Base-by-base conservation (phyloP, 1,284 basidiomycete species). In the Stygiomarasmius scandens region DNA sequence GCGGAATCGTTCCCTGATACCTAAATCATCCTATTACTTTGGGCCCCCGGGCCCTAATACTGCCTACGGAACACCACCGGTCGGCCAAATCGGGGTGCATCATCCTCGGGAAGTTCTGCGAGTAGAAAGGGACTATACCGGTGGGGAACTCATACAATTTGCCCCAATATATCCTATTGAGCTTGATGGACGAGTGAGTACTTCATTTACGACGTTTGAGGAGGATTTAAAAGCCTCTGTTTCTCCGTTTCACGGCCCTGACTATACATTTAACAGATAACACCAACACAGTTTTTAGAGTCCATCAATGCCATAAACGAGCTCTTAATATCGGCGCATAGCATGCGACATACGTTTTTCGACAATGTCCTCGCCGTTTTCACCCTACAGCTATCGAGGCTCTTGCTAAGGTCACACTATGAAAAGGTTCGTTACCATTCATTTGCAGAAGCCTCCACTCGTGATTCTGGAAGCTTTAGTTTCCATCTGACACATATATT, bases 241-340 rank as follows among this genome's bases (percentile, higher is more conserved):
- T 16, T 41, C 16, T 41, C 38, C 16, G 38, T 8, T 16, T n/a
- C 16, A 12, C 38, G n/a, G 46, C 36, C 48, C 56, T 45, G 51
- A 52, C 60, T 55, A n/a, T 49, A 12, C 56, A 41, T 50, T 58
- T 43, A 52, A 49, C 62, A 92, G 89, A 84, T 93, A 69, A 90
- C 89, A 22, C 89, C 90, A 36, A 92, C 90, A 1, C 87, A 91
- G 64, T 93, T 93, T 67, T 78, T 91, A 49, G 89, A 93, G 71
- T 88, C 88, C n/a, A 85, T 93, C 66, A 93, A 93, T 66, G 79
- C 84, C 20, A 86, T 93, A 69, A 93, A 93, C 70, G 91, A 93
- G 69, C 73, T 86, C 20, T 79, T 93, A 58, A 90, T 93, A 57
- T 87, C 87, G 5, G 91, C 91, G 3, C 83, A 93, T 66, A 90